Percentiles rank a stretch among this genome's conserved stretches.
Conservation (phyloP, 306 rosid species). For the Medicago arabica region DNA sequence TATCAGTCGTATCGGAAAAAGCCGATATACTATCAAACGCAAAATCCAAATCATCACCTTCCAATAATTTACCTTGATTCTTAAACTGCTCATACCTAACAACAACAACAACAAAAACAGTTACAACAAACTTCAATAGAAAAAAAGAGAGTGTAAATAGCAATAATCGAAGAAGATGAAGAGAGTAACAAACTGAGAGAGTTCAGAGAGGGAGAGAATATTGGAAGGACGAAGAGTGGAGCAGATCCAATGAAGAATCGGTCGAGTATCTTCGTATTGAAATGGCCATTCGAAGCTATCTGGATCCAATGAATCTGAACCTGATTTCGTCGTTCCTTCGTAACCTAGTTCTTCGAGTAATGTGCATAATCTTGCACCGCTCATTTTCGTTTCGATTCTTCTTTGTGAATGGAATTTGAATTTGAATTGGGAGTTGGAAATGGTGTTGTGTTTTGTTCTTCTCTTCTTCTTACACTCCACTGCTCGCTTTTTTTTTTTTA, state of each 20-base stretch:
- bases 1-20: constrained; percentile 78
- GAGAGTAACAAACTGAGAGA: constrained; percentile 60
- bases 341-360: constrained; percentile 79
- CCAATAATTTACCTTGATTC: constrained; percentile 86
- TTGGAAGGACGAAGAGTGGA: constrained; percentile 91
- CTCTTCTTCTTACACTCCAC: too few species aligned
- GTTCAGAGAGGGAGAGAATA: constrained; percentile 81
- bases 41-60: constrained; percentile 93
- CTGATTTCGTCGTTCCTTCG: constrained; percentile 41
- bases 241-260: constrained; percentile 91
- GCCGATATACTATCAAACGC: constrained; percentile 94
- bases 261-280: constrained; percentile 87
- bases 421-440: neutral
- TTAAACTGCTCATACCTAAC: constrained; percentile 76
- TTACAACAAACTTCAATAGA: neutral
- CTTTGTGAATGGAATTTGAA: neutral
- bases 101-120: neutral
- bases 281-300: constrained; percentile 98
- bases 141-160: neutral
- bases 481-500: too few species aligned
- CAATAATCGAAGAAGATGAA: neutral
- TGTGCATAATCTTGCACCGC: constrained; percentile 67
- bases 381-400: constrained; percentile 47
- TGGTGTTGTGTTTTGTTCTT: neutral
- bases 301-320: constrained; percentile 67